A percentile compares a stretch with the other conserved stretches of the same genome.
phyloP scores from a whole-genome alignment of 495 filamentous ascomycete genomes.

The Geoglossum glabrum region DNA sequence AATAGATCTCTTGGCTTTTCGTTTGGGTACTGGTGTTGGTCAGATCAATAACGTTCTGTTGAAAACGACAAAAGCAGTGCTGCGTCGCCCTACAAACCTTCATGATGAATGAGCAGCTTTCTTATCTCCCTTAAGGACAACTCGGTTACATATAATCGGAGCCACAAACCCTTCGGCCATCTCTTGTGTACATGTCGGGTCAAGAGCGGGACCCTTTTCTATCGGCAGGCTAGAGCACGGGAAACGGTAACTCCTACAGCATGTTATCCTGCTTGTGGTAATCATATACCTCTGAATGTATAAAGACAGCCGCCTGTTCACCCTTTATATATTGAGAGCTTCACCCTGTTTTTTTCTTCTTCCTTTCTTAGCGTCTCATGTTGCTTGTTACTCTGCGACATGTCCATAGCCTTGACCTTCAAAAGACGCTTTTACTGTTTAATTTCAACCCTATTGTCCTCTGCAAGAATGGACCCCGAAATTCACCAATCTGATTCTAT shows the following conservation, averaged over 20 bases:
- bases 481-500: neutral
- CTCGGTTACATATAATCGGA: neutral
- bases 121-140: neutral
- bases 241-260: neutral
- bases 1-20: conserved; percentile 1
- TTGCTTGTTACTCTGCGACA: neutral
- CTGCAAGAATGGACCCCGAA: neutral
- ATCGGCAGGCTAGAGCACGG: neutral
- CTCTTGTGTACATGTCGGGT: neutral
- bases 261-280: neutral
- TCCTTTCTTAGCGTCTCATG: neutral
- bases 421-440: neutral
- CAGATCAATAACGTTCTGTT: neutral
- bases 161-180: neutral
- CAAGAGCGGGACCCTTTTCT: neutral
- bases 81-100: neutral
- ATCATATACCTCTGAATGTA: neutral
- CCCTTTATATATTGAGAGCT: neutral
- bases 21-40: conserved; percentile 1
- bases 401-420: neutral
- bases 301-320: neutral
- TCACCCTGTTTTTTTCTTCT: neutral
- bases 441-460: neutral
- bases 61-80: neutral
- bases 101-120: neutral